Percentiles rank a stretch among this genome's conserved stretches.
These are phyloP conservation scores for Gymnopilus junonius DNA, from an alignment of 768 basidiomycete genomes.

Conservation along the genomic window DNA sequence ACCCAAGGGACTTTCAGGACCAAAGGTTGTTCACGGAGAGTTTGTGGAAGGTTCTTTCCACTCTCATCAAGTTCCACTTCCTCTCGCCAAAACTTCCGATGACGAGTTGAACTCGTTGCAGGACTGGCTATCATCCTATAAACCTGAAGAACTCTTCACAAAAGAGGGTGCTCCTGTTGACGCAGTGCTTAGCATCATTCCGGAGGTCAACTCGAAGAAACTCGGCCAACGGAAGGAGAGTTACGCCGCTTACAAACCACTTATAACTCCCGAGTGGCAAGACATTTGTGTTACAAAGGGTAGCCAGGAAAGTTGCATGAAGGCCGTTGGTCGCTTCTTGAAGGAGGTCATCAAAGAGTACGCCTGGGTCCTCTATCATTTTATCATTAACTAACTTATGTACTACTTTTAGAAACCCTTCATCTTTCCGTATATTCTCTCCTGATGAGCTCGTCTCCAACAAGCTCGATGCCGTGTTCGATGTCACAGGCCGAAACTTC, in stretches of 20 bases:
- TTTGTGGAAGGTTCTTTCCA: constrained; percentile 82
- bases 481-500: constrained; percentile 71
- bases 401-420: constrained; percentile 59
- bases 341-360: constrained; percentile 60
- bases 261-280: constrained; percentile 72
- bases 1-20: constrained; percentile 82
- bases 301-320: constrained; percentile 77
- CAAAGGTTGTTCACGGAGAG: constrained; percentile 67
- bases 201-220: constrained; percentile 56
- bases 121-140: constrained; percentile 77
- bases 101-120: constrained; percentile 69
- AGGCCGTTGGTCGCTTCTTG: constrained; percentile 62
- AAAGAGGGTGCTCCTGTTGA: constrained; percentile 53
- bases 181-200: constrained; percentile 64
- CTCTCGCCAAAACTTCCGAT: constrained; percentile 63
- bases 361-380: constrained; percentile 18
- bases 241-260: constrained; percentile 62
- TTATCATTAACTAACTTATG: background rate
- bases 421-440: constrained; percentile 85
- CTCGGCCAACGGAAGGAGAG: constrained; percentile 75
- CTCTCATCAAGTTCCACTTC: constrained; percentile 89
- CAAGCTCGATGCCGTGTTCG: constrained; percentile 83
- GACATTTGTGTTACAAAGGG: constrained; percentile 55
- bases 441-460: constrained; percentile 90
- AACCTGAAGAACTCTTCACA: constrained; percentile 68